Evolutionary conservation across 257 asterid species (phyloP).

Genomic region (Solanum lycopersicoides): DNA sequence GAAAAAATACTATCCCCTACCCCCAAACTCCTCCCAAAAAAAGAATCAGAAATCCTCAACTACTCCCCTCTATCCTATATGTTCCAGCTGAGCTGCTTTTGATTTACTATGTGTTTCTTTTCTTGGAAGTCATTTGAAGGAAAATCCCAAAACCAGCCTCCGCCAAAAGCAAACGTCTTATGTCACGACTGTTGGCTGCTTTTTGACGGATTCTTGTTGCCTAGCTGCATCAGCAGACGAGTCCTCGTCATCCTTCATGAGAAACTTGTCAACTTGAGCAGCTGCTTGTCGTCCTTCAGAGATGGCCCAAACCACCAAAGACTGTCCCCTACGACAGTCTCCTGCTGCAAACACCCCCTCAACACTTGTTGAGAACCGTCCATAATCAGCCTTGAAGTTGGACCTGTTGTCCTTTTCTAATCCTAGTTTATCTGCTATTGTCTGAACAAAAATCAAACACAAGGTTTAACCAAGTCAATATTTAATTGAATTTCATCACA

Average conservation of each 20-base stretch:
- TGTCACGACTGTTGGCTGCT: slow-evolving; percentile 49
- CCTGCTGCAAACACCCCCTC: slow-evolving; percentile 97
- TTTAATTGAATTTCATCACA: not conserved
- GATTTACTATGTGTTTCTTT: not conserved
- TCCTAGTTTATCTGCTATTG: slow-evolving; percentile 71
- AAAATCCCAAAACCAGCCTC: not conserved
- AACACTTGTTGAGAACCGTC: slow-evolving; percentile 66
- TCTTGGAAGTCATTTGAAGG: not conserved
- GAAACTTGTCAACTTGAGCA: slow-evolving; percentile 75
- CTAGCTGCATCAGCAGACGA: not conserved
- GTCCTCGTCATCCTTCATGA: slow-evolving; percentile 33
- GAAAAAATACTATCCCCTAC: not conserved
- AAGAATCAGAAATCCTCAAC: not conserved
- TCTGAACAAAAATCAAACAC: slow-evolving; percentile 24
- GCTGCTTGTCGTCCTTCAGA: slow-evolving; percentile 95
- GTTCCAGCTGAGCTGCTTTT: not conserved
- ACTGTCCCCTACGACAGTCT: slow-evolving; percentile 96
- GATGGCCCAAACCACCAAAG: slow-evolving; percentile 98
- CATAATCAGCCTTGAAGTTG: slow-evolving; percentile 88
- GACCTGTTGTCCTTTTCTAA: slow-evolving; percentile 74
- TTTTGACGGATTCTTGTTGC: slow-evolving; percentile 16
- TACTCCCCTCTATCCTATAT: not conserved
- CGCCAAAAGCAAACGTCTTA: not conserved
- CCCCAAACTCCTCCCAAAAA: not conserved
- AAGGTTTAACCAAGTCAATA: not conserved